phyloP scores from a whole-genome alignment of 2,329 filamentous ascomycete genomes.

The Phyllachora maydis region DNA sequence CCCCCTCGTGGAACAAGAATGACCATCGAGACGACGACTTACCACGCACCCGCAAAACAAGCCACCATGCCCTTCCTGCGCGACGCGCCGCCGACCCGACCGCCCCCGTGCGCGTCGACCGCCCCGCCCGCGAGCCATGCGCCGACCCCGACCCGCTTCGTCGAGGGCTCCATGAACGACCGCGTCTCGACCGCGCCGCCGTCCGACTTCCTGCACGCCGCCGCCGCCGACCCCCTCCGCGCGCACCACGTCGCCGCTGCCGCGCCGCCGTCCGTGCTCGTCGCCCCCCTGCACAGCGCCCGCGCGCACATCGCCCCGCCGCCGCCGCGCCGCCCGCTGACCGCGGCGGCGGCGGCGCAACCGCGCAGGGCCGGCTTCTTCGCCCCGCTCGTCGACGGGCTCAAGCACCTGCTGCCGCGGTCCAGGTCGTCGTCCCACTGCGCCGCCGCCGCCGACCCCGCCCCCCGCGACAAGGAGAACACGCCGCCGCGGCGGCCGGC shows the following conservation, averaged over 20 bases:
- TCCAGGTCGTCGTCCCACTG: conserved; percentile 7
- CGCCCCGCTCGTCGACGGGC: conserved; percentile 12
- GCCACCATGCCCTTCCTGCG: no score
- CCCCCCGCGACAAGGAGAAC: conserved; percentile 1
- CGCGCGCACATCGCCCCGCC: not conserved
- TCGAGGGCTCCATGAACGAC: conserved; percentile 78
- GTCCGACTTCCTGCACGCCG: conserved; percentile 35
- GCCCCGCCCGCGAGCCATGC: no score
- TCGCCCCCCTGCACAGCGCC: not conserved
- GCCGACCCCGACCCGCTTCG: conserved; percentile 29
- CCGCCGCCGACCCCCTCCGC: no score
- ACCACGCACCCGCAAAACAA: conserved; percentile 1
- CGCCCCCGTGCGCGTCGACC: no score
- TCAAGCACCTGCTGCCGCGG: conserved; percentile 10
- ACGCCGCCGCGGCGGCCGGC: not conserved
- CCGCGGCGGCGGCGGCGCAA: conserved; percentile 1
- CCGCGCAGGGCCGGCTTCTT: conserved; percentile 8
- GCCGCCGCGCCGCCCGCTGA: conserved; percentile 2
- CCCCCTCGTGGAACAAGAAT: no score
- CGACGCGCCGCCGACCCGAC: no score
- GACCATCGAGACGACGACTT: no score
- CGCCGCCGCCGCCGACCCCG: not conserved
- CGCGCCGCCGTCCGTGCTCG: conserved; percentile 7
- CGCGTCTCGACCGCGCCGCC: conserved; percentile 53
- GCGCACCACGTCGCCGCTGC: conserved; percentile 9